Evolutionary conservation across 2,329 filamentous ascomycete genomes (phyloP).

Genomic region (Fusarium sp.): DNA sequence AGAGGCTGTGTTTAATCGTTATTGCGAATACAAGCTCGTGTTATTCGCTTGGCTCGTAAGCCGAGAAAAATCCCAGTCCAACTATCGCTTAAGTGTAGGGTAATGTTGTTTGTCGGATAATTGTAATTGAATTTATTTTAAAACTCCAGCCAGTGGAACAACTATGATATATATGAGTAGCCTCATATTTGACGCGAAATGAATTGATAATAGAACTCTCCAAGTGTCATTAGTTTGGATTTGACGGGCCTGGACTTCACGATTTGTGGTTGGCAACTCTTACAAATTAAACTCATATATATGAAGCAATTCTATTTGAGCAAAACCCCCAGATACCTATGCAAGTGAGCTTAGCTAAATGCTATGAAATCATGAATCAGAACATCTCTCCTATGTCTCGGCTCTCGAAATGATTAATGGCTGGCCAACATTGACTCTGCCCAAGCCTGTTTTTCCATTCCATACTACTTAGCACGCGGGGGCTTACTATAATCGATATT

Average conservation of each 20-base stretch:
- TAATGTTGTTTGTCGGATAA: not conserved
- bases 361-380: no score
- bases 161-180: not conserved
- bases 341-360: no score
- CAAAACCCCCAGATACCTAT: no score
- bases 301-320: no score
- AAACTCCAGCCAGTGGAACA: not conserved
- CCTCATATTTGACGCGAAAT: not conserved
- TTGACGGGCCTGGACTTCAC: no score
- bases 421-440: not conserved
- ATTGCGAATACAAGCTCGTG: not conserved
- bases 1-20: not conserved
- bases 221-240: no score
- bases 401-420: constrained; percentile 1
- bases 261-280: no score
- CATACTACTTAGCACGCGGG: not conserved
- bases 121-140: not conserved
- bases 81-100: not conserved
- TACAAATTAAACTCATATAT: no score
- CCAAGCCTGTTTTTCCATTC: not conserved
- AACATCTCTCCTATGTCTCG: not conserved
- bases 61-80: not conserved
- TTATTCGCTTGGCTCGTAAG: not conserved
- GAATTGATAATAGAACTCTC: no score
- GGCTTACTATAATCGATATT: not conserved